A percentile compares a stretch with the other conserved stretches of the same genome.
These are phyloP conservation scores for Ophiognomonia clavigignenti-juglandacearum DNA, from an alignment of 2,329 filamentous ascomycete species.

Conservation along the genomic window DNA sequence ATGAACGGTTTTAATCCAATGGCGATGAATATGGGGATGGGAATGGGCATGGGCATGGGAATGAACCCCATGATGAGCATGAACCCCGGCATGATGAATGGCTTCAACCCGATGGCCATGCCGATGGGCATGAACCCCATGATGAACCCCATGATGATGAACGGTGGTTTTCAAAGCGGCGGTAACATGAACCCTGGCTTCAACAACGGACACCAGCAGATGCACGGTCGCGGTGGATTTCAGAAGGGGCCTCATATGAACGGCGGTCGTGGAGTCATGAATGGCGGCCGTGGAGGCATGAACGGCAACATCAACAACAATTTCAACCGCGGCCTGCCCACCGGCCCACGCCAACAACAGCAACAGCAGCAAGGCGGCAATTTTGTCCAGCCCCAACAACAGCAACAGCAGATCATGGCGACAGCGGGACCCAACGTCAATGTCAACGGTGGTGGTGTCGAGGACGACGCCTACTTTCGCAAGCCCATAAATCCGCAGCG, in stretches of 20 bases:
- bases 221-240: constrained; percentile 21
- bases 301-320: constrained; percentile 22
- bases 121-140: constrained; percentile 29
- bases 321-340: constrained; percentile 21
- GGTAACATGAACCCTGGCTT: constrained; percentile 23
- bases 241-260: constrained; percentile 24
- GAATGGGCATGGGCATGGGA: constrained; percentile 29
- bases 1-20: constrained; percentile 38
- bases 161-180: constrained; percentile 28
- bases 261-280: constrained; percentile 3
- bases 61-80: constrained; percentile 25
- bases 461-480: constrained; percentile 90
- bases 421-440: constrained; percentile 9
- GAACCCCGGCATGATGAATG: constrained; percentile 33
- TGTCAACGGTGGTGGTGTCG: constrained; percentile 33
- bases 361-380: too few relatives aligned
- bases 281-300: constrained; percentile 21
- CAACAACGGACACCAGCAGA: constrained; percentile 29
- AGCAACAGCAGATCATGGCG: constrained; percentile 20
- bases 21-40: constrained; percentile 23
- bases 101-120: constrained; percentile 26
- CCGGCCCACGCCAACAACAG: constrained; percentile 10
- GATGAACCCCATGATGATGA: constrained; percentile 26
- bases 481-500: constrained; percentile 94
- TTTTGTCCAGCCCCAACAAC: constrained; percentile 16